Evolutionary conservation across 208 protist genomes (phyloP).

Genomic region (Leishmania gerbilli): DNA sequence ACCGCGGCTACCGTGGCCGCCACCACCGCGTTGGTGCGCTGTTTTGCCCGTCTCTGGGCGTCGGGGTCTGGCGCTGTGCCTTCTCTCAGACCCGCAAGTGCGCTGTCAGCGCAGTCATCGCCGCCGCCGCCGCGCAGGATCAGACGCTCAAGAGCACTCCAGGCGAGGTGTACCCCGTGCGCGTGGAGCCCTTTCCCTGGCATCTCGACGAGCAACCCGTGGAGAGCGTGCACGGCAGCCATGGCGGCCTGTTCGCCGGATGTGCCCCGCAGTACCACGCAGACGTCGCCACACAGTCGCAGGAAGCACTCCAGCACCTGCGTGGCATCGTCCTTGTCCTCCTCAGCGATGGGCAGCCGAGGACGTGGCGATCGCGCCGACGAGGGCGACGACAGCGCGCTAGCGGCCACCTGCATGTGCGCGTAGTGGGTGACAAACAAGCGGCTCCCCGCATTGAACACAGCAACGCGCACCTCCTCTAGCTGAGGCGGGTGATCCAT

Average conservation of each 20-base stretch:
- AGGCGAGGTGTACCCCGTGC: slow-evolving; percentile 35
- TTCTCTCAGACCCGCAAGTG: background rate
- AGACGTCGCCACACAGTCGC: slow-evolving; percentile 44
- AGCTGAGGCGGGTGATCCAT: slow-evolving; percentile 34
- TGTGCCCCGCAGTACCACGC: slow-evolving; percentile 47
- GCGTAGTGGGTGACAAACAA: slow-evolving; percentile 56
- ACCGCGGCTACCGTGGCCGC: slow-evolving; percentile 44
- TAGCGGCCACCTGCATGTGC: slow-evolving; percentile 34
- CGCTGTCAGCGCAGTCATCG: background rate
- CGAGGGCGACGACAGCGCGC: background rate
- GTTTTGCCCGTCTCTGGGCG: slow-evolving; percentile 39
- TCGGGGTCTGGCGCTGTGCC: slow-evolving; percentile 1
- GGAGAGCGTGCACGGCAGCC: slow-evolving; percentile 60
- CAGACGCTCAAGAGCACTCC: slow-evolving; percentile 49
- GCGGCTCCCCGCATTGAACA: slow-evolving; percentile 60
- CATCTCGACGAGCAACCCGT: slow-evolving; percentile 54
- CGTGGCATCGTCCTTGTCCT: slow-evolving; percentile 7
- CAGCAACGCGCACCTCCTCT: slow-evolving; percentile 57
- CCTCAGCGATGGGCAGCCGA: background rate
- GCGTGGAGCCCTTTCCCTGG: slow-evolving; percentile 21
- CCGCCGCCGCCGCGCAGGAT: slow-evolving; percentile 24
- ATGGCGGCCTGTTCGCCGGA: slow-evolving; percentile 52
- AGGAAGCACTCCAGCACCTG: slow-evolving; percentile 43
- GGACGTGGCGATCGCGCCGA: background rate
- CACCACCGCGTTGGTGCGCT: slow-evolving; percentile 58